These are phyloP conservation scores for Penicillium fuscoglaucum DNA, from an alignment of 2,329 filamentous ascomycete genomes.

Conservation along the genomic window DNA sequence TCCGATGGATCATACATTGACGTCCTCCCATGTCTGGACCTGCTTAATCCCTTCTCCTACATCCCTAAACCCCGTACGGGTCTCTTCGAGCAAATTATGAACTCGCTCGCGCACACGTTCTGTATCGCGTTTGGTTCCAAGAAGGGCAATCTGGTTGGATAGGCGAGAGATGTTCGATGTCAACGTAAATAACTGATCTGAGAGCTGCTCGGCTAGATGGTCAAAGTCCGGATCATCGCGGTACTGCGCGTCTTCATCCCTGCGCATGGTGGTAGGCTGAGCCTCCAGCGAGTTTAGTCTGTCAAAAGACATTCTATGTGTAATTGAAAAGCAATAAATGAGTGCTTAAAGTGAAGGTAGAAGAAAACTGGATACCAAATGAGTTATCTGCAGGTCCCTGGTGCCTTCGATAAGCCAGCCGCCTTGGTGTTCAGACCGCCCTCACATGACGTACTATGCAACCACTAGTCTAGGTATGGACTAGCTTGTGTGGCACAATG, in stretches of 20 bases:
- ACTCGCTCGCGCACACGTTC: constrained; percentile 88
- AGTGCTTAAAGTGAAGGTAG: constrained; percentile 9
- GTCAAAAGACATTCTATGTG: constrained; percentile 78
- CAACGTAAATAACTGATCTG: constrained; percentile 83
- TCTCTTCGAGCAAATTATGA: constrained; percentile 82
- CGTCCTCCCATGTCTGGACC: constrained; percentile 81
- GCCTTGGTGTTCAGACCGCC: constrained; percentile 26
- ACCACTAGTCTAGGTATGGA: constrained; percentile 14
- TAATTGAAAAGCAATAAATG: constrained; percentile 2
- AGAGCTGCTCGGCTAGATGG: constrained; percentile 75
- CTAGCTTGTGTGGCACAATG: constrained; percentile 13
- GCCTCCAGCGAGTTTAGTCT: constrained; percentile 82
- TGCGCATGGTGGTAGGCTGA: constrained; percentile 66
- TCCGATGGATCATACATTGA: constrained; percentile 59
- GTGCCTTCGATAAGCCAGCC: constrained; percentile 23
- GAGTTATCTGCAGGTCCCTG: constrained; percentile 23
- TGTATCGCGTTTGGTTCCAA: constrained; percentile 89
- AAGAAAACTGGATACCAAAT: constrained; percentile 4
- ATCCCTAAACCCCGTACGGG: constrained; percentile 81
- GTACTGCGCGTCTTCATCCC: constrained; percentile 72
- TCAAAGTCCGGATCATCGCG: constrained; percentile 92
- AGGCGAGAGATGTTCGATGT: constrained; percentile 85
- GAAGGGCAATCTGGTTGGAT: constrained; percentile 76
- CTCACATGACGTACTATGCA: constrained; percentile 32
- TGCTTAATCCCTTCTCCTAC: constrained; percentile 93